Evolutionary conservation across 1,284 basidiomycete species (phyloP), one percentile per base, ranked within the genome.

Genomic region (Agroathelia rolfsii): DNA sequence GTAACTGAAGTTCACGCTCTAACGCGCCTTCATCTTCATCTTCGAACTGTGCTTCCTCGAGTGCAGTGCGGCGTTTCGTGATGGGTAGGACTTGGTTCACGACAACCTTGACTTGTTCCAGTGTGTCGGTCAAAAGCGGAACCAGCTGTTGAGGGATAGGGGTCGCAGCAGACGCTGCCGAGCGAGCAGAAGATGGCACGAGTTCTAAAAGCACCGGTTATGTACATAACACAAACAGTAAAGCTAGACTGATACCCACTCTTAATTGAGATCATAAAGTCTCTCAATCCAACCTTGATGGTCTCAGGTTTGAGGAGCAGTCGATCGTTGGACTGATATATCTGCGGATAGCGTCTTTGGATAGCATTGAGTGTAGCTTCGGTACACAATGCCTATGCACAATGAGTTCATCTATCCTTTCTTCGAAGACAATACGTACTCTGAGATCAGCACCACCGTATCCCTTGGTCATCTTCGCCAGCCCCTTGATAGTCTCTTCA

Each of bases 251-350:
- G n/a, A 39, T 10, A 65, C 77, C 40, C 48, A 94, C 92, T 93
- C 60, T 96, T 93, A 42, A 96, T 79, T 1, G 93, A 89, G 49
- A 95, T 84, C 88, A 96, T 93, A 51, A 99, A 99, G 56, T 99
- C 95, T 35, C 88, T 74, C 24, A 95, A 69, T 30, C 84, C 78
- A 6, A 97, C 80, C 24, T 70, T 69, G 41, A 98, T 95, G 1
- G 81, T 80, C 45, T 87, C 81, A 2, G 93, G 87, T 40, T 92
- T 75, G 30, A 98, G 66, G 26, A 92, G 51, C 9, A 98, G 59
- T 5, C 95, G 69, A 42, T 98, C 90, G 18, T 71, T 76, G 2
- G 88, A 85, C 59, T 88, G 83, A 67, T 98, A 99, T 34, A 98
- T 95, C 53, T 99, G 95, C 0, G 95, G 95, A 54, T 98, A 99